Evolutionary conservation across 805 yeast genomes (phyloP).

Genomic region (Wickerhamiella australiensis): DNA sequence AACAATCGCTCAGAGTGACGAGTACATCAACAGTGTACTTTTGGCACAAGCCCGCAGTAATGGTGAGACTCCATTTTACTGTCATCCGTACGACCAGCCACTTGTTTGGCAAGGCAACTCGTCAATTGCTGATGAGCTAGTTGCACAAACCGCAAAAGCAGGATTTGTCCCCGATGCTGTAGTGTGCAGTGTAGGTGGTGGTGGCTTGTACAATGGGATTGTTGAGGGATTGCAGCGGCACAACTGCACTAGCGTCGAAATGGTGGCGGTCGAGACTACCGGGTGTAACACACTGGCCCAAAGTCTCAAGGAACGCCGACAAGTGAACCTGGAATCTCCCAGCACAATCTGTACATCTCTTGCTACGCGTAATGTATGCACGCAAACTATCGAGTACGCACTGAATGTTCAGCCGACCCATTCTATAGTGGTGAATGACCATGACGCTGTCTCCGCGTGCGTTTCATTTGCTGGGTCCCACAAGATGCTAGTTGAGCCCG

Average conservation of each 20-base stretch:
- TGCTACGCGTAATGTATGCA: slow-evolving; percentile 48
- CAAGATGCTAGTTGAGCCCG: slow-evolving; percentile 50
- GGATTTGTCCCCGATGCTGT: slow-evolving; percentile 53
- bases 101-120: slow-evolving; percentile 93
- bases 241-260: slow-evolving; percentile 27
- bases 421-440: slow-evolving; percentile 39
- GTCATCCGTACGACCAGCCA: slow-evolving; percentile 87
- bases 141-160: slow-evolving; percentile 45
- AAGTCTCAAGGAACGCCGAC: slow-evolving; percentile 37
- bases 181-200: slow-evolving; percentile 83
- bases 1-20: slow-evolving; percentile 73
- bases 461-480: slow-evolving; percentile 40
- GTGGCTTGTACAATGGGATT: slow-evolving; percentile 83
- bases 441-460: slow-evolving; percentile 44
- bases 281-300: slow-evolving; percentile 30
- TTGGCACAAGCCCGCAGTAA: slow-evolving; percentile 40
- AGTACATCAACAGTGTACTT: slow-evolving; percentile 52
- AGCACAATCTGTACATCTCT: slow-evolving; percentile 50
- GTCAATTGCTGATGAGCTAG: slow-evolving; percentile 72
- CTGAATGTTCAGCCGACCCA: slow-evolving; percentile 31
- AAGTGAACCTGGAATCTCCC: slow-evolving; percentile 34
- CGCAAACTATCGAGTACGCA: slow-evolving; percentile 38
- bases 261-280: slow-evolving; percentile 45
- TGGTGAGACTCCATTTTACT: slow-evolving; percentile 57
- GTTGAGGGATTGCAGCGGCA: slow-evolving; percentile 67